Base-by-base conservation (phyloP, 345 rosid genomes). In the Capsella bursapastoris region DNA sequence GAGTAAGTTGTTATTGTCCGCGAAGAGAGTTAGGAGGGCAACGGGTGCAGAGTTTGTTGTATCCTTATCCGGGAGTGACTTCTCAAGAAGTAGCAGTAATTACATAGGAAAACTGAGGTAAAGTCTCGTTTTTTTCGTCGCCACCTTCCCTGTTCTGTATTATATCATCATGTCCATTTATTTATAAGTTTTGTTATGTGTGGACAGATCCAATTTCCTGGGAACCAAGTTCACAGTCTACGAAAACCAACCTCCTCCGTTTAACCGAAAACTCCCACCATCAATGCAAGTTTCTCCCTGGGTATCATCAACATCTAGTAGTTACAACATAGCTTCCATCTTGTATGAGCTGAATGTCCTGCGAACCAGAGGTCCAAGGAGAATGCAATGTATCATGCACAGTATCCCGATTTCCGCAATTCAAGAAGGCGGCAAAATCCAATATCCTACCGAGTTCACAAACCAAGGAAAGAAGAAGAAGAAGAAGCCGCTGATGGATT, bases 281-380 rank as follows among this genome's bases (percentile, higher is more conserved):
- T 75, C 81, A 18, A 70, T 76, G 77, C 85, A 82, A 70, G 85
- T 77, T 15, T 75, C 96, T 70, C 71, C 86, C 37, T 67, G 77
- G 78, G 70, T 70, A 7, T 74, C 84, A 55, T 75, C 85, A 57
- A 51, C 81, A 53, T 57, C 80, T 27, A 75, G 75, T 44, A 87
- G 79, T 57, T 78, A 83, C 71, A 78, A 47, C 31, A 78, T 84
- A 40, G 92, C 88, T 47, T 81, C 84, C 31, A 78, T 93, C 69
- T 78, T 86, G 63, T 91, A 88, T 34, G 91, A 93, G 84, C 90
- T 93, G 60, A 93, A 89, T 62, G 87, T 91, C 11, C 88, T 93
- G 12, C 90, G 92, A 43, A 88, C 96, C 28, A 78, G 96, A 79
- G 98, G 98, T 60, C 98, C 98, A 22, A 87, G 98, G 81, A 88